A percentile compares a stretch with the other conserved stretches of the same genome.
Conservation (phyloP, 345 rosid genomes). For the Pistacia integerrima region DNA sequence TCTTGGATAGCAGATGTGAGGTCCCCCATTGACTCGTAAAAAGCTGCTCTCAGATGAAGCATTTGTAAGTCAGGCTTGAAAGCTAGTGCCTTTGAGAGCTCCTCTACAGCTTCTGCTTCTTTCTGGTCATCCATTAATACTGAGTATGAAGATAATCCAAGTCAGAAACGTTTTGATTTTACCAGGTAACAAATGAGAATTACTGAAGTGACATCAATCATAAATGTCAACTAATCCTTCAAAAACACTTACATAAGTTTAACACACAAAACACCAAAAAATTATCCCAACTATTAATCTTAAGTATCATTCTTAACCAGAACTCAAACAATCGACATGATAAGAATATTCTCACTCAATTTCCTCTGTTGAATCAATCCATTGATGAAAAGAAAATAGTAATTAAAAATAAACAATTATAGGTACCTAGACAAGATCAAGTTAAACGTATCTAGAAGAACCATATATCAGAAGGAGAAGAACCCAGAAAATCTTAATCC, state of each 20-base stretch:
- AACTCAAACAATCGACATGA: background rate
- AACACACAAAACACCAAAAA: too few species aligned
- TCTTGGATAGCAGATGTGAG: conserved; percentile 60
- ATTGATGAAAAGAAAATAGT: background rate
- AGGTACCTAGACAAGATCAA: background rate
- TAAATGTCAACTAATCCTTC: background rate
- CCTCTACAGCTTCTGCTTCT: conserved; percentile 81
- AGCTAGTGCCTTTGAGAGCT: conserved; percentile 82
- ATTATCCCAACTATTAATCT: background rate
- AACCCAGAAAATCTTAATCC: background rate
- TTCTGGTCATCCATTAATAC: conserved; percentile 95
- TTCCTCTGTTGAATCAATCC: background rate
- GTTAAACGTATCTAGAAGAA: background rate
- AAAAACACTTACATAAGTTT: background rate
- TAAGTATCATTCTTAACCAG: background rate
- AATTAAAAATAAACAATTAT: too few species aligned
- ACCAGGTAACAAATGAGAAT: background rate
- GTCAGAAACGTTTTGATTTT: conserved; percentile 19
- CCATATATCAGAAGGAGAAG: background rate
- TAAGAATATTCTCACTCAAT: background rate
- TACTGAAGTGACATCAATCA: background rate
- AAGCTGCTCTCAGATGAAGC: conserved; percentile 96
- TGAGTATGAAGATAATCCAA: conserved; percentile 26
- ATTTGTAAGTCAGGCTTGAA: conserved; percentile 89
- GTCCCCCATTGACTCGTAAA: conserved; percentile 79